Evolutionary conservation across 2,329 filamentous ascomycete genomes (phyloP).

Genomic region (Cercospora brassicicola): DNA sequence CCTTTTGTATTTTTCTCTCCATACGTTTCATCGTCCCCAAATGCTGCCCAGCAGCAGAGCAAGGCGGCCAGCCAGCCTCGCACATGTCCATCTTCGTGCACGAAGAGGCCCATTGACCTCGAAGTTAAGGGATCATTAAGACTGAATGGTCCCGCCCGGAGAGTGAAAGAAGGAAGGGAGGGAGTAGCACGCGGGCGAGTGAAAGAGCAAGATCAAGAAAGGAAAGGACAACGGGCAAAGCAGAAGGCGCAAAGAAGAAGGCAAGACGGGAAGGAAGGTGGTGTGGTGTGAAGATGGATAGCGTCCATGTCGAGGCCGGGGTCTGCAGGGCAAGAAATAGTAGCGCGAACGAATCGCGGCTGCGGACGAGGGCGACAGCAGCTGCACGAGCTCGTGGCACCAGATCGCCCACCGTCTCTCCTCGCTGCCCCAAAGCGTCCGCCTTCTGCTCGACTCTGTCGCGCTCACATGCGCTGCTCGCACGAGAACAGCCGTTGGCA

Average conservation of each 20-base stretch:
- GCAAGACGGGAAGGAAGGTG: not conserved
- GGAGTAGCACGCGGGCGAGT: not conserved
- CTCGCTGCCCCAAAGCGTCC: slow-evolving; percentile 11
- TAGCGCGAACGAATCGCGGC: slow-evolving; percentile 6
- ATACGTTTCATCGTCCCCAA: slow-evolving; percentile 35
- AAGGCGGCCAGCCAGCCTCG: slow-evolving; percentile 40
- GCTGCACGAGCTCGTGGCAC: slow-evolving; percentile 17
- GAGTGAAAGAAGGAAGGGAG: slow-evolving; percentile 3
- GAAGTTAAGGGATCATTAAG: slow-evolving; percentile 25
- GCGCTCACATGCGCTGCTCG: slow-evolving; percentile 14
- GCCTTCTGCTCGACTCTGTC: not conserved
- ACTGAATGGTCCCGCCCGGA: slow-evolving; percentile 13
- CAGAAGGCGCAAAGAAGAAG: slow-evolving; percentile 6
- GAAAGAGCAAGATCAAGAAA: slow-evolving; percentile 11
- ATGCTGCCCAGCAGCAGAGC: slow-evolving; percentile 37
- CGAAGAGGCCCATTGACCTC: slow-evolving; percentile 39
- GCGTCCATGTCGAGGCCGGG: not conserved
- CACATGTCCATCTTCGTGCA: slow-evolving; percentile 33
- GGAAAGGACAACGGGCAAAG: slow-evolving; percentile 12
- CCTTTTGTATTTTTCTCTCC: slow-evolving; percentile 21
- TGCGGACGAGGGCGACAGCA: not conserved
- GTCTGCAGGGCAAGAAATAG: slow-evolving; percentile 14
- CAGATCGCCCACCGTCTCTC: slow-evolving; percentile 15
- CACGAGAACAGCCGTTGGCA: slow-evolving; percentile 20
- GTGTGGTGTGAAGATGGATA: slow-evolving; percentile 9